A percentile compares a stretch with the other conserved stretches of the same genome.
Conservation (phyloP, 345 rosid genomes). For the Adansonia digitata region DNA sequence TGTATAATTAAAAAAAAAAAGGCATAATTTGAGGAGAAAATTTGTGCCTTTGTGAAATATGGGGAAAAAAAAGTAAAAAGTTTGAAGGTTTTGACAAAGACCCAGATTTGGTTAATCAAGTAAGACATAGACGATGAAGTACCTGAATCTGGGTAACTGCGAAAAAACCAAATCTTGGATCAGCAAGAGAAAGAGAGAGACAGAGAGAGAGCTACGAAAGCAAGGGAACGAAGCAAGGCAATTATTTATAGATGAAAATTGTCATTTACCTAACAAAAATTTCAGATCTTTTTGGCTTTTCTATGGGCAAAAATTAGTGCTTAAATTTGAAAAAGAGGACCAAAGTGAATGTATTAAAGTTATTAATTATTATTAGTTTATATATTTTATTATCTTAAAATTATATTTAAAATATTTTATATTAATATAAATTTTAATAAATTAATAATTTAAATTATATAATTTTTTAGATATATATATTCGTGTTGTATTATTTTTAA, state of each 20-base stretch:
- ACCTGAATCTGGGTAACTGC: constrained; percentile 2
- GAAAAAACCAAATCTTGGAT: not conserved
- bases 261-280: not conserved
- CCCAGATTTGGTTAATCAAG: constrained; percentile 12
- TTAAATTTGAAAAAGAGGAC: too few species aligned
- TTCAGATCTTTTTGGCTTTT: accelerated
- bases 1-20: too few species aligned
- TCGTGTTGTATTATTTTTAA: too few species aligned
- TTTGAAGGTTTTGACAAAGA: not conserved
- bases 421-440: too few species aligned
- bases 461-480: too few species aligned
- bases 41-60: not conserved
- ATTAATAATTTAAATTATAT: too few species aligned
- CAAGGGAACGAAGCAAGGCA: not conserved
- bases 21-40: not conserved
- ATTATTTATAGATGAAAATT: not conserved
- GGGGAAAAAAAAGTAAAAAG: not conserved
- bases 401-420: too few species aligned
- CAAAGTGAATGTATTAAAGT: too few species aligned
- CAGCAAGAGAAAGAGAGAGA: not conserved
- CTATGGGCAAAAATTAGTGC: too few species aligned
- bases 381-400: too few species aligned
- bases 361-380: too few species aligned
- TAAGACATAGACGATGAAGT: not conserved
- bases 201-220: not conserved